Evolutionary conservation across 495 filamentous ascomycete genomes (phyloP).

Genomic region (Penicillium mononematosum): DNA sequence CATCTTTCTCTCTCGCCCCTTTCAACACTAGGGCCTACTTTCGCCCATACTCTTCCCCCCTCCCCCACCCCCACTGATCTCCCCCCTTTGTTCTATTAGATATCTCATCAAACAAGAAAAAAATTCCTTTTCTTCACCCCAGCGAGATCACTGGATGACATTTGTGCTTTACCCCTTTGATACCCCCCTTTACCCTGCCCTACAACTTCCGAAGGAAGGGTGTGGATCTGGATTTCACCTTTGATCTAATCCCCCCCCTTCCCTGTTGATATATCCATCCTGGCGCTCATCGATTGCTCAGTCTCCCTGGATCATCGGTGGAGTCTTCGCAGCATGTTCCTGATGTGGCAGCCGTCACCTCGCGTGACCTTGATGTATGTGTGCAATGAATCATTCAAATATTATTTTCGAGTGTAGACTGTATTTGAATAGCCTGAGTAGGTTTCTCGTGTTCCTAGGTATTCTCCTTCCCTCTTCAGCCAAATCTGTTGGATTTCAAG

Average conservation of each 20-base stretch:
- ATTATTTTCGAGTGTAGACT: constrained; percentile 3
- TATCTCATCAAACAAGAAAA: constrained; percentile 31
- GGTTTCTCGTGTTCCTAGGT: neutral
- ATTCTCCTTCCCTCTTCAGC: neutral
- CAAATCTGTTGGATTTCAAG: neutral
- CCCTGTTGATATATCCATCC: constrained; percentile 20
- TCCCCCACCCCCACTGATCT: neutral
- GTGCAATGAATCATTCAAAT: constrained; percentile 15
- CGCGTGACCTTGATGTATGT: constrained; percentile 25
- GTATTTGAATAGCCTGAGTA: neutral
- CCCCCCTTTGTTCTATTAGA: constrained; percentile 27
- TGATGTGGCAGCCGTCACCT: constrained; percentile 46
- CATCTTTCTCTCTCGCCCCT: constrained; percentile 6
- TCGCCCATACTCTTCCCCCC: constrained; percentile 14
- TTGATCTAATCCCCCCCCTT: neutral
- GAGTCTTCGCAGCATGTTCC: constrained; percentile 10
- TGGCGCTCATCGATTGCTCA: constrained; percentile 40
- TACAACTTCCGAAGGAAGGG: neutral
- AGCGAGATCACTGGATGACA: constrained; percentile 21
- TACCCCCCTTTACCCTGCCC: constrained; percentile 24
- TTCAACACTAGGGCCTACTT: constrained; percentile 29
- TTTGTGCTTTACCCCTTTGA: constrained; percentile 26
- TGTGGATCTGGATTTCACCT: constrained; percentile 6
- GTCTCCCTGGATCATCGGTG: neutral
- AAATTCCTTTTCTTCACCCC: constrained; percentile 26